Base-by-base conservation (phyloP, 176 grass and related monocot genomes). In the Sorghum bicolor region DNA sequence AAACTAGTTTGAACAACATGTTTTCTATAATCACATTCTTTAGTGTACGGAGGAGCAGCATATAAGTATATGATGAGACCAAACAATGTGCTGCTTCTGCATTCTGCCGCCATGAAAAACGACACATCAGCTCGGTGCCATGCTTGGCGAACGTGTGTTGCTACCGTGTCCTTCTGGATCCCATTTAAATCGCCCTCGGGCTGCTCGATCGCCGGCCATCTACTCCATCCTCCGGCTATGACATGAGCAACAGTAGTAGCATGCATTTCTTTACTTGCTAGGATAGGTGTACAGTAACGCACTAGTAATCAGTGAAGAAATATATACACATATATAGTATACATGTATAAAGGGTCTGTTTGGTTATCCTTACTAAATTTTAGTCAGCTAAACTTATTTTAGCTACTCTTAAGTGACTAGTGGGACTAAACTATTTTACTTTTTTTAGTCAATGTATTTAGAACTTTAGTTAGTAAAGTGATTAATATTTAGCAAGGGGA, bases 61-160 rank as follows among this genome's bases (percentile, higher is more conserved):
- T 16, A 47, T 2, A 1, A 14, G 4, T 47, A 47, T 16, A 19
- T 45, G 55, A 19, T 37, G 55, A 26, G 67, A 80, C 45, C 58
- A 60, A 33, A 48, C 38, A 80, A 61, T 60, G 36, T 67, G 40
- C 16, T 28, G 15, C 20, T 57, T 53, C 26, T 60, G 87, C 75
- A 36, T 52, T 36, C 9, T 79, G 75, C 68, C 72, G 81, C 81
- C 81, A 88, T 58, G 20, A 67, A 57, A 67, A 80, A 80, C 34
- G 70, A 80, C 82, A 80, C 45, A 50, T 58, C 4, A 74, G 22
- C 37, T 60, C 12, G 5, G 29, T 29, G 76, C 82, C 87, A 84
- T 89, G 38, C 87, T 75, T 3, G 33, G 29, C 82, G 52, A 68
- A 84, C 87, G 70, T 84, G 82, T 84, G 76, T 20, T 73, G 26